Percentiles rank a stretch among this genome's conserved stretches.
These are phyloP conservation scores for Magnusiomyces suaveolens DNA, from an alignment of 1,139 yeast species.

Conservation along the genomic window DNA sequence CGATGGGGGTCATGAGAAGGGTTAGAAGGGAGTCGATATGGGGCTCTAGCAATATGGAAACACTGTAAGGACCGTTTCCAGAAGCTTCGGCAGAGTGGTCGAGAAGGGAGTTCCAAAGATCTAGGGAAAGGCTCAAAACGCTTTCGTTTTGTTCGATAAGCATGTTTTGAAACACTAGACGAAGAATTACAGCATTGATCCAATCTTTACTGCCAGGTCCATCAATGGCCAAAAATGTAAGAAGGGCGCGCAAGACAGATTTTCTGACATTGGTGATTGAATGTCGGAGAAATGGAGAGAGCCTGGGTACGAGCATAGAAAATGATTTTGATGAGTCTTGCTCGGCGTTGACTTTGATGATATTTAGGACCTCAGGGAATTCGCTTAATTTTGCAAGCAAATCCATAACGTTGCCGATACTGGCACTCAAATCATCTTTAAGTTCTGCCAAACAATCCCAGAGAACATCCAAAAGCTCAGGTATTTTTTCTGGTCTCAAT, in stretches of 20 bases:
- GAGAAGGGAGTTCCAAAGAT: constrained; percentile 53
- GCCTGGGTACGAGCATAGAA: constrained; percentile 72
- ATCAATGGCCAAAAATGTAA: constrained; percentile 67
- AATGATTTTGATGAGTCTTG: constrained; percentile 46
- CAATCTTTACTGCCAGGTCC: constrained; percentile 52
- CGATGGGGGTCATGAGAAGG: constrained; percentile 85
- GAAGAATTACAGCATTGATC: constrained; percentile 63
- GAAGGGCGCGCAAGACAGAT: constrained; percentile 73
- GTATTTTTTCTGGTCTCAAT: constrained; percentile 51
- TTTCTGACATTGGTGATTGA: constrained; percentile 86
- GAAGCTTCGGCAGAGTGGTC: constrained; percentile 15
- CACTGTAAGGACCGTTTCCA: constrained; percentile 12
- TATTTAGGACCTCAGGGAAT: constrained; percentile 61
- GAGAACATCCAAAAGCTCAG: constrained; percentile 59
- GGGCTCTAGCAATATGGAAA: constrained; percentile 9
- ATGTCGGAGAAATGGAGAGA: constrained; percentile 89
- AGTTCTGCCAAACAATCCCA: constrained; percentile 83
- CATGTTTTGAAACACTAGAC: constrained; percentile 78
- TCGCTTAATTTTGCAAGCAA: constrained; percentile 79
- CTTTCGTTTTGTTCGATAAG: constrained; percentile 78
- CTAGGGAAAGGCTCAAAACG: constrained; percentile 54
- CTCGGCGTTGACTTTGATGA: constrained; percentile 49
- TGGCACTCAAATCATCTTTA: constrained; percentile 85
- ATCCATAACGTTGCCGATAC: constrained; percentile 96
- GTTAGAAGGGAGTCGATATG: constrained; percentile 38